Conservation (phyloP, 306 rosid species). For the Pterocarpus santalinus region DNA sequence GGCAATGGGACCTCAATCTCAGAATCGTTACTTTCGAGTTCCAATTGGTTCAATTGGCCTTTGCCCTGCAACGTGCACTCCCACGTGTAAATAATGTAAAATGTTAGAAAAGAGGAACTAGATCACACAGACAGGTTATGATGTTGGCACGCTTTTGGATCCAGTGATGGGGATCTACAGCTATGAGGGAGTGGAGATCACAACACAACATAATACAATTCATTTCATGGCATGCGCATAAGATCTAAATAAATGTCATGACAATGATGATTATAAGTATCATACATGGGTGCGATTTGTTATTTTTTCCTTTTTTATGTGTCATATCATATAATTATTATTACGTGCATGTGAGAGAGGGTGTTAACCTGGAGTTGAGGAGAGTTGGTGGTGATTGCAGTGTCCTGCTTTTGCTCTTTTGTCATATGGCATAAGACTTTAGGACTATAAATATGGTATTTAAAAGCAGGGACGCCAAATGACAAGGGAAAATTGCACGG, state of each 20-base stretch:
- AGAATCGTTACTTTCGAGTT: slow-evolving; percentile 59
- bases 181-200: background rate
- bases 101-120: slow-evolving; percentile 2
- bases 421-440: slow-evolving; percentile 50
- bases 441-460: background rate
- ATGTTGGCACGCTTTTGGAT: background rate
- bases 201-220: background rate
- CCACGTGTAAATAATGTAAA: slow-evolving; percentile 33
- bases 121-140: slow-evolving; percentile 3
- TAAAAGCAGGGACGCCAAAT: slow-evolving; percentile 31
- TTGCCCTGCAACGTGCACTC: slow-evolving; percentile 62
- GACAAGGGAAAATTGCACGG: slow-evolving; percentile 32
- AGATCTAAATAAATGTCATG: background rate
- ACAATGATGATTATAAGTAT: background rate
- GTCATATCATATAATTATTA: background rate
- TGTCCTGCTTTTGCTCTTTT: slow-evolving; percentile 56
- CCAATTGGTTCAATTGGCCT: slow-evolving; percentile 53
- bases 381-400: slow-evolving; percentile 41
- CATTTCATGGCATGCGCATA: no score
- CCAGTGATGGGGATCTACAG: no score
- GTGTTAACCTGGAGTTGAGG: background rate
- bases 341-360: background rate
- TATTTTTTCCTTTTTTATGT: background rate
- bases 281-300: background rate
- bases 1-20: slow-evolving; percentile 71